Conservation (phyloP, 2,329 filamentous ascomycete genomes). For the Eurotiales sp. region DNA sequence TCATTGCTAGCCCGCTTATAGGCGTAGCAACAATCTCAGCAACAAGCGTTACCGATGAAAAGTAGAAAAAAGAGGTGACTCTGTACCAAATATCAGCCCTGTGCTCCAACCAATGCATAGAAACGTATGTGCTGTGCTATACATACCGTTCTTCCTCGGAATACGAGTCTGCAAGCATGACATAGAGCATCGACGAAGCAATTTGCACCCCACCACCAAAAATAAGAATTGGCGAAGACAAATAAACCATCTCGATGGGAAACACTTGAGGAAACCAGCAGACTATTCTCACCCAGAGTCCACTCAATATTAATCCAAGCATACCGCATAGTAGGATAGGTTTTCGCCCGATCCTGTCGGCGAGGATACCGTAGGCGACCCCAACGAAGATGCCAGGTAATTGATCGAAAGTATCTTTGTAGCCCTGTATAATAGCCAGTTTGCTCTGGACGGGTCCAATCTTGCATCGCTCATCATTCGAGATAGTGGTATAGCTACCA, state of each 20-base stretch:
- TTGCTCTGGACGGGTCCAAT: constrained; percentile 28
- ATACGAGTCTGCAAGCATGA: constrained; percentile 27
- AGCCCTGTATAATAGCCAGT: constrained; percentile 26
- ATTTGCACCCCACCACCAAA: constrained; percentile 26
- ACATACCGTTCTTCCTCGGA: constrained; percentile 26
- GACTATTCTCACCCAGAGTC: constrained; percentile 25
- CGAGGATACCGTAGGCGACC: constrained; percentile 26
- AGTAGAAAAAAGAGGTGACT: constrained; percentile 9
- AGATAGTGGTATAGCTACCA: neutral
- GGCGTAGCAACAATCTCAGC: constrained; percentile 26
- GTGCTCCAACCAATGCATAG: no score
- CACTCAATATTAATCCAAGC: constrained; percentile 21
- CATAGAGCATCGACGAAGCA: constrained; percentile 19
- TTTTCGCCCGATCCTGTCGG: constrained; percentile 27
- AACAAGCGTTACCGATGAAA: constrained; percentile 18
- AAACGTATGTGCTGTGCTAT: no score
- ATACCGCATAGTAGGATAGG: constrained; percentile 22
- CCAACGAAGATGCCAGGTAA: constrained; percentile 21
- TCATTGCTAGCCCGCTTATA: constrained; percentile 28
- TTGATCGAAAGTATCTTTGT: constrained; percentile 23
- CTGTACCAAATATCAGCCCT: neutral
- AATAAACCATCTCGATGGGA: constrained; percentile 24
- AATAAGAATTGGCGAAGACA: constrained; percentile 20
- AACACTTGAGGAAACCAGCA: constrained; percentile 19
- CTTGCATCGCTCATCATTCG: constrained; percentile 22